Evolutionary conservation across 2,329 filamentous ascomycete genomes (phyloP).

Genomic region (Chaetomium olivaceum): DNA sequence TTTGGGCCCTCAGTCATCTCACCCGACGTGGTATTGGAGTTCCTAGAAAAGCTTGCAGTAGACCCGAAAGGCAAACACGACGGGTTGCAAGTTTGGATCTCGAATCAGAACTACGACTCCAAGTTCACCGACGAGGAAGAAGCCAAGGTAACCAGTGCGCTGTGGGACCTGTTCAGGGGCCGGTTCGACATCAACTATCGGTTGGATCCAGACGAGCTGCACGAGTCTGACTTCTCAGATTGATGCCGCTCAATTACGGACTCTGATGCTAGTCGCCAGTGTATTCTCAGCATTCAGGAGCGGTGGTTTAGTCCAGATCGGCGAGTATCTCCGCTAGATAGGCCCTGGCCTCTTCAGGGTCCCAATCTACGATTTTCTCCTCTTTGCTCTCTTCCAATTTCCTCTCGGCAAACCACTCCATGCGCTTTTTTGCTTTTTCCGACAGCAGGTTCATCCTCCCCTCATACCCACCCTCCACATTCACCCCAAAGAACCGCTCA

Average conservation of each 20-base stretch:
- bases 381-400: conserved; percentile 17
- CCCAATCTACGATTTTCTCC: conserved; percentile 8
- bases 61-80: conserved; percentile 26
- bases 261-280: neutral
- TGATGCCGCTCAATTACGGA: neutral
- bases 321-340: conserved; percentile 17
- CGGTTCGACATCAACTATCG: conserved; percentile 39
- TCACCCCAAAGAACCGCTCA: conserved; percentile 23
- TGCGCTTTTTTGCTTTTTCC: conserved; percentile 4
- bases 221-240: conserved; percentile 39
- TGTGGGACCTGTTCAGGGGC: conserved; percentile 36
- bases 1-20: conserved; percentile 58
- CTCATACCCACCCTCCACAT: conserved; percentile 16
- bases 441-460: conserved; percentile 16
- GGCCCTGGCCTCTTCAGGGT: conserved; percentile 21
- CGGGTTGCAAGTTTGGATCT: conserved; percentile 40
- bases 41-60: conserved; percentile 42
- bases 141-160: conserved; percentile 31
- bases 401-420: conserved; percentile 15
- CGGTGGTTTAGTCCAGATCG: conserved; percentile 15
- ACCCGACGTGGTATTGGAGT: conserved; percentile 48
- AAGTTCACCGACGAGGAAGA: conserved; percentile 36
- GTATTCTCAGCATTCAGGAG: neutral
- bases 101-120: conserved; percentile 36
- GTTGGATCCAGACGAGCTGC: conserved; percentile 40